Percentiles rank a stretch among this genome's conserved stretches.
Conservation (phyloP, 108 stramenopile genomes). For the Chaetoceros tenuissimus region DNA sequence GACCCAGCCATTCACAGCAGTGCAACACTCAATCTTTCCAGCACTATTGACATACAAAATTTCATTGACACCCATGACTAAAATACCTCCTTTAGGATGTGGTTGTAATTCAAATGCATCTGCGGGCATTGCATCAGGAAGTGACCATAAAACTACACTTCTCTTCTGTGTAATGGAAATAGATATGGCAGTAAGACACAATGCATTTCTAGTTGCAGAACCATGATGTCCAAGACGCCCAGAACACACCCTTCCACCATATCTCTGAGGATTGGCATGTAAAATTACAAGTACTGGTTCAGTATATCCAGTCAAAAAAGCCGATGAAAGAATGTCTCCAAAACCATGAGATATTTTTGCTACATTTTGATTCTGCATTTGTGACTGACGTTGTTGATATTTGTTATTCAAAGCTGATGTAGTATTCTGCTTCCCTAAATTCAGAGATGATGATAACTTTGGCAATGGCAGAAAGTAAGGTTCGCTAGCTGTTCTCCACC, state of each 20-base stretch:
- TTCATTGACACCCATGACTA: constrained; percentile 65
- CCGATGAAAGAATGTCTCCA: constrained; percentile 57
- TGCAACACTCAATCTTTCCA: constrained; percentile 50
- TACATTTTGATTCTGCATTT: neutral
- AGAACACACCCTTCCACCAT: constrained; percentile 44
- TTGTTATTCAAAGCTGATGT: neutral
- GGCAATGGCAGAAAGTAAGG: constrained; percentile 69
- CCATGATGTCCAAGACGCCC: constrained; percentile 51
- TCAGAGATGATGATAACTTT: constrained; percentile 16
- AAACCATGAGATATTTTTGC: constrained; percentile 58
- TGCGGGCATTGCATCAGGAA: constrained; percentile 50
- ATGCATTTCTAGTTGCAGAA: constrained; percentile 42
- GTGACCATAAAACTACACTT: constrained; percentile 74
- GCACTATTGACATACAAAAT: constrained; percentile 47
- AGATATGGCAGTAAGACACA: constrained; percentile 65
- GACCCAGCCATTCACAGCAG: constrained; percentile 80
- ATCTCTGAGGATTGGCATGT: constrained; percentile 51
- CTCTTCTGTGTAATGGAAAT: constrained; percentile 62
- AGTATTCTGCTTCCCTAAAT: neutral
- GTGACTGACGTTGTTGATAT: neutral
- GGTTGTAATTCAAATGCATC: constrained; percentile 52
- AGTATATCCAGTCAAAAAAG: constrained; percentile 65
- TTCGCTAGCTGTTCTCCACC: constrained; percentile 60
- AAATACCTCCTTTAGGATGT: constrained; percentile 24
- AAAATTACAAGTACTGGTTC: constrained; percentile 62